A percentile compares a stretch with the other conserved stretches of the same genome.
Evolutionary conservation across 768 basidiomycete genomes (phyloP).

Genomic region (Naganishia antarctica): DNA sequence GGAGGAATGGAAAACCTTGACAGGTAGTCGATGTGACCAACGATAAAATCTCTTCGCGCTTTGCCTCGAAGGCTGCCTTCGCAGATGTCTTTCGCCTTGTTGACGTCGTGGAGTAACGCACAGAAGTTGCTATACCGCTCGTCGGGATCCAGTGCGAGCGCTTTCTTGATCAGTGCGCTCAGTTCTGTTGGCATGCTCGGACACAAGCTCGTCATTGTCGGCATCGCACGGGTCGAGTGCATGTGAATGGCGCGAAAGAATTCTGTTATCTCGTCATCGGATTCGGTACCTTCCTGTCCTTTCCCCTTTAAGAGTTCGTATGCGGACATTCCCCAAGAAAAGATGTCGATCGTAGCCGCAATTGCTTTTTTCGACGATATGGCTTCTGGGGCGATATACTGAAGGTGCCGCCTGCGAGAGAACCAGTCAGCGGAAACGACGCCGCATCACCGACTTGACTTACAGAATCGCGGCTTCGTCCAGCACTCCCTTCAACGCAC

Average conservation of each 20-base stretch:
- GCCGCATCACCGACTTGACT: no score
- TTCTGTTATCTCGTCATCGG: slow-evolving; percentile 24
- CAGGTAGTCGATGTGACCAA: slow-evolving; percentile 14
- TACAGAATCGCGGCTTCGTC: not conserved
- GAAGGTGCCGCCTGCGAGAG: slow-evolving; percentile 21
- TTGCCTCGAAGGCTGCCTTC: not conserved
- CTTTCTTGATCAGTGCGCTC: slow-evolving; percentile 38
- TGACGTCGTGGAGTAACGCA: slow-evolving; percentile 38
- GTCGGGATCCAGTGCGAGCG: slow-evolving; percentile 33
- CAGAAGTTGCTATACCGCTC: slow-evolving; percentile 38
- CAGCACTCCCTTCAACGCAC: not conserved
- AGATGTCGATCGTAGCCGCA: slow-evolving; percentile 34
- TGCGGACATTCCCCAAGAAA: slow-evolving; percentile 38
- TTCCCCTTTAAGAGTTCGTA: slow-evolving; percentile 38
- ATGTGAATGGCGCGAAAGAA: slow-evolving; percentile 39
- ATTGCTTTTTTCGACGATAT: slow-evolving; percentile 21
- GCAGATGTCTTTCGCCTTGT: slow-evolving; percentile 30
- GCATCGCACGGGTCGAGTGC: slow-evolving; percentile 29
- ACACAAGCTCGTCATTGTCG: slow-evolving; percentile 20
- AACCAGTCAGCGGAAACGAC: no score
- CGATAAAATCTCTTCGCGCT: slow-evolving; percentile 17
- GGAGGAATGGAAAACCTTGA: slow-evolving; percentile 11
- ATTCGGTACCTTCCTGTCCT: slow-evolving; percentile 29
- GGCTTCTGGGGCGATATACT: slow-evolving; percentile 37
- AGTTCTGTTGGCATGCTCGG: slow-evolving; percentile 30